These are phyloP conservation scores for Phytophthora idaei DNA, from an alignment of 352 stramenopile genomes.

Conservation along the genomic window DNA sequence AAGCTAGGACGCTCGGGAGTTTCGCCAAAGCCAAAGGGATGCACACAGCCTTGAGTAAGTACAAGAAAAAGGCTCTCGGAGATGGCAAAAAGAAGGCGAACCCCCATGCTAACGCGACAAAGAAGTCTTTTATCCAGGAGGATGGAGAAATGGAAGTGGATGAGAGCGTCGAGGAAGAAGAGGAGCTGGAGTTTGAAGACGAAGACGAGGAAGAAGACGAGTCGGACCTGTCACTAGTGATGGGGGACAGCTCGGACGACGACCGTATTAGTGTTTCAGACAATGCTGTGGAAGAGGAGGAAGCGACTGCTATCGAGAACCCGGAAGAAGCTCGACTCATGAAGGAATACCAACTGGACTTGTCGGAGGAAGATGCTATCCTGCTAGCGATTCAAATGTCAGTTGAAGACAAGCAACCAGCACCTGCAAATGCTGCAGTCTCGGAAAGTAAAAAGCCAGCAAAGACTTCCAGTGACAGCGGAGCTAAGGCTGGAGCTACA, in stretches of 20 bases:
- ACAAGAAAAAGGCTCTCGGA: slow-evolving; percentile 40
- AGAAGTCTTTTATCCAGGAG: slow-evolving; percentile 39
- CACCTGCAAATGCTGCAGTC: not conserved
- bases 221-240: slow-evolving; percentile 47
- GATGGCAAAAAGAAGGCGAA: slow-evolving; percentile 29
- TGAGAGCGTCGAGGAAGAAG: slow-evolving; percentile 44
- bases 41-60: slow-evolving; percentile 39
- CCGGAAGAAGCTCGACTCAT: slow-evolving; percentile 51
- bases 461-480: not conserved
- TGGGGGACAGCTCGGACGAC: slow-evolving; percentile 71
- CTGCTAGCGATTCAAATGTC: slow-evolving; percentile 73
- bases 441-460: not conserved
- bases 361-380: slow-evolving; percentile 77
- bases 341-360: slow-evolving; percentile 70
- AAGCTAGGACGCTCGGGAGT: slow-evolving; percentile 44
- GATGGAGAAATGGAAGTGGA: slow-evolving; percentile 37
- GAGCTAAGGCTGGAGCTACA: not conserved
- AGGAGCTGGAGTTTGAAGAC: slow-evolving; percentile 53
- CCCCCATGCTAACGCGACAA: slow-evolving; percentile 16
- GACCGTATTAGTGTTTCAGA: slow-evolving; percentile 51
- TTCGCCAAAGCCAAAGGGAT: slow-evolving; percentile 48
- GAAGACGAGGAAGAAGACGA: slow-evolving; percentile 58
- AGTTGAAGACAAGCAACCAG: not conserved
- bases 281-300: slow-evolving; percentile 42
- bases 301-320: slow-evolving; percentile 28